phyloP scores from a whole-genome alignment of 768 basidiomycete genomes.

The Panus rudis region DNA sequence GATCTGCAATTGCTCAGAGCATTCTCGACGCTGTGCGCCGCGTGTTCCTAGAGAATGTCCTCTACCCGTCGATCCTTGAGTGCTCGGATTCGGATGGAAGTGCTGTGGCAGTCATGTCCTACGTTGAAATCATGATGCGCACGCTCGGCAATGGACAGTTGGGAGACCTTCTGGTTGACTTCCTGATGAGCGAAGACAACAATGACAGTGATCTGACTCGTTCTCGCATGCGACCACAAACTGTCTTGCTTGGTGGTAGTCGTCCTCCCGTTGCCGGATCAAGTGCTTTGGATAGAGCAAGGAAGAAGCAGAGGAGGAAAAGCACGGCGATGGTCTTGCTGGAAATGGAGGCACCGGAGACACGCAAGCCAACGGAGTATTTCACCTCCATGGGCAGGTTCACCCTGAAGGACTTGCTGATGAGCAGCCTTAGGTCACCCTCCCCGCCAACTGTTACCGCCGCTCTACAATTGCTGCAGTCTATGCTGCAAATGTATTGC shows the following conservation, averaged over 20 bases:
- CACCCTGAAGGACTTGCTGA: constrained; percentile 83
- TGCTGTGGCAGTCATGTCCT: constrained; percentile 91
- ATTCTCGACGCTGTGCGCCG: constrained; percentile 77
- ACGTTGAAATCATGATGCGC: constrained; percentile 83
- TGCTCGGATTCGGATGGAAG: constrained; percentile 93
- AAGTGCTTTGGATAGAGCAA: constrained; percentile 31
- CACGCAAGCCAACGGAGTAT: constrained; percentile 68
- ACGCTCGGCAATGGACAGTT: constrained; percentile 66
- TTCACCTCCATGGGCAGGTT: constrained; percentile 85
- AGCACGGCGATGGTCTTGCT: constrained; percentile 90
- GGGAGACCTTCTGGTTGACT: constrained; percentile 64
- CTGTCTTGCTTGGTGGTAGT: constrained; percentile 35
- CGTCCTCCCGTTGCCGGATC: constrained; percentile 26
- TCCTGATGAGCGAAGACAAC: constrained; percentile 81
- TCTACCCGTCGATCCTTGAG: constrained; percentile 90
- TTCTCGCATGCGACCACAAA: constrained; percentile 33
- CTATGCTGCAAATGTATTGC: constrained; percentile 67
- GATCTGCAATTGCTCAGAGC: constrained; percentile 74
- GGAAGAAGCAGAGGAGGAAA: constrained; percentile 55
- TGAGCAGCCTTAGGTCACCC: constrained; percentile 69
- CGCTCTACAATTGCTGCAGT: constrained; percentile 75
- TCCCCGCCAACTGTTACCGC: constrained; percentile 62
- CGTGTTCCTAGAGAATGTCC: constrained; percentile 87
- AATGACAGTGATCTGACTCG: constrained; percentile 45
- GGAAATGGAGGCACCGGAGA: constrained; percentile 74